Evolutionary conservation across 768 basidiomycete genomes (phyloP).

Genomic region (Russula vinacea): DNA sequence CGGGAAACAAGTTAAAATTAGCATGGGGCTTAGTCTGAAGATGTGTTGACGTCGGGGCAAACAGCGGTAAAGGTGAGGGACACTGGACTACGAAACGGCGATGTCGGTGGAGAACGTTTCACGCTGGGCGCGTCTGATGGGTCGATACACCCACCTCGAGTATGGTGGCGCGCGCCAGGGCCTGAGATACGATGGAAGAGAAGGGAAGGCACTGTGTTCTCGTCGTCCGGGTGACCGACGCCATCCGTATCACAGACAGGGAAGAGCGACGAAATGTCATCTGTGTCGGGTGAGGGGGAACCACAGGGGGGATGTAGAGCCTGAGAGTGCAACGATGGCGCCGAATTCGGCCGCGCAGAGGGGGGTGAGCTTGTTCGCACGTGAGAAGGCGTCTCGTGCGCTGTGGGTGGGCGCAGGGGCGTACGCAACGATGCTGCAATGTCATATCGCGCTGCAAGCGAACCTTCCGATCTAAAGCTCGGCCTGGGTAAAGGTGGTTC

Average conservation of each 20-base stretch:
- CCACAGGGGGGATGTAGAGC: not conserved
- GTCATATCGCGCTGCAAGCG: slow-evolving; percentile 58
- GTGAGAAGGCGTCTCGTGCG: slow-evolving; percentile 32
- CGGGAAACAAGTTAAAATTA: slow-evolving; percentile 23
- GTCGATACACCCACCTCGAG: slow-evolving; percentile 17
- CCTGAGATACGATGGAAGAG: slow-evolving; percentile 3
- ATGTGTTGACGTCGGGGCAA: not conserved
- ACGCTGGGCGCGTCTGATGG: slow-evolving; percentile 6
- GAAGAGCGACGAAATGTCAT: slow-evolving; percentile 2
- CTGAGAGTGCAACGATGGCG: slow-evolving; percentile 40
- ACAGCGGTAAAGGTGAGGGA: not conserved
- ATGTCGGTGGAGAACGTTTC: slow-evolving; percentile 24
- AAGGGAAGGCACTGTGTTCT: slow-evolving; percentile 20
- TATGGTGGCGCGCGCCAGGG: slow-evolving; percentile 20
- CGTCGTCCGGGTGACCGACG: slow-evolving; percentile 18
- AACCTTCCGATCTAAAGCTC: slow-evolving; percentile 37
- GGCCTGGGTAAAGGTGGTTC: slow-evolving; percentile 24
- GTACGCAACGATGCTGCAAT: slow-evolving; percentile 50
- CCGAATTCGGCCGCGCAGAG: slow-evolving; percentile 37
- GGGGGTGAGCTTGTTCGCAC: slow-evolving; percentile 51
- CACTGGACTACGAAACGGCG: slow-evolving; percentile 17
- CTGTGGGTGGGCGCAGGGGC: slow-evolving; percentile 42
- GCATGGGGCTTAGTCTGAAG: slow-evolving; percentile 9
- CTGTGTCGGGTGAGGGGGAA: not conserved
- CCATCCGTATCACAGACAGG: slow-evolving; percentile 21